phyloP scores from a whole-genome alignment of 2,329 filamentous ascomycete species.

The Bipolaris zeicola region DNA sequence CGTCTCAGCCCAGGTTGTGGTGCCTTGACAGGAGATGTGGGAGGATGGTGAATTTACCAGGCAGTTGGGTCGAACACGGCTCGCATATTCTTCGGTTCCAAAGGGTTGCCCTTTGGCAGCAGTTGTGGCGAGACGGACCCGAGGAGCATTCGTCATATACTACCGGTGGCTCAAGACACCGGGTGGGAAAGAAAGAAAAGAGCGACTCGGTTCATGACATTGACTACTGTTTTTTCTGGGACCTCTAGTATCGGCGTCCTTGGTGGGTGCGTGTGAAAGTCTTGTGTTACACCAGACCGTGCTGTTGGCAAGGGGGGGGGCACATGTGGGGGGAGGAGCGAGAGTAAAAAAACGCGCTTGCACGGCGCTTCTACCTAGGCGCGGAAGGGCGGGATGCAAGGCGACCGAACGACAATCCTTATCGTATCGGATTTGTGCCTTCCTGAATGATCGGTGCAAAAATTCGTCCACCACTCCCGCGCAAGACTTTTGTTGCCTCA shows the following conservation, averaged over 20 bases:
- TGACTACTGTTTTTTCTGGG: not conserved
- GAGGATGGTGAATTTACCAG: slow-evolving; percentile 5
- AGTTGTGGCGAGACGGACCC: slow-evolving; percentile 1
- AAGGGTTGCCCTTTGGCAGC: slow-evolving; percentile 9
- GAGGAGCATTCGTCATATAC: slow-evolving; percentile 3
- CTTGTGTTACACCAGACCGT: not conserved
- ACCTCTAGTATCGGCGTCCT: slow-evolving; percentile 1
- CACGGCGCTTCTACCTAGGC: slow-evolving; percentile 1
- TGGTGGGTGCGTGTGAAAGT: not conserved
- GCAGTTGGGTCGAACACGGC: slow-evolving; percentile 9
- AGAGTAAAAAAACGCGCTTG: slow-evolving; percentile 5
- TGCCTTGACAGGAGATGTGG: slow-evolving; percentile 3
- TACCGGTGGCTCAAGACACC: slow-evolving; percentile 8
- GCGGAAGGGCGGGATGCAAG: not conserved
- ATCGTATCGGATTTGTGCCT: not conserved
- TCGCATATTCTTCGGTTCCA: slow-evolving; percentile 7
- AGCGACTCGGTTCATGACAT: not conserved
- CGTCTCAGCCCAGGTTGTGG: not conserved
- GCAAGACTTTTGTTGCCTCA: not conserved
- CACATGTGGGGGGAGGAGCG: not conserved
- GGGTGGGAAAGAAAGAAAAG: not conserved
- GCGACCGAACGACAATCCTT: not conserved
- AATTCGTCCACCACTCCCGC: not conserved
- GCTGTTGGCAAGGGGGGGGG: not conserved
- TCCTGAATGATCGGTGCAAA: not conserved